phyloP scores from a whole-genome alignment of 805 yeast species.

The Saturnispora ahearnii region DNA sequence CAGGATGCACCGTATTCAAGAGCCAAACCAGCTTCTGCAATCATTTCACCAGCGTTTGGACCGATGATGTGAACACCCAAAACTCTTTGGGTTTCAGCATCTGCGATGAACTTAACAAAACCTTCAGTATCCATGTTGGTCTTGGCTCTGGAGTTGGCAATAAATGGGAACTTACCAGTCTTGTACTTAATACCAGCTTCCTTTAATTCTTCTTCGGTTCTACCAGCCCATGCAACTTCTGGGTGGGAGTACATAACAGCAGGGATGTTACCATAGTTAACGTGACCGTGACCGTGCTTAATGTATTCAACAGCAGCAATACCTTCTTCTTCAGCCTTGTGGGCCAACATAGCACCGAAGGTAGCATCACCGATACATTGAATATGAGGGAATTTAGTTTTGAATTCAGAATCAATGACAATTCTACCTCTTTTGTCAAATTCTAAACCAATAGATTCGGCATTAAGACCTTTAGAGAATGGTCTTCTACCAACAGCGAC shows the following conservation, averaged over 20 bases:
- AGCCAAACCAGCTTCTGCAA: slow-evolving; percentile 97
- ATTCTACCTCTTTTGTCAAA: slow-evolving; percentile 87
- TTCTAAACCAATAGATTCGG: slow-evolving; percentile 85
- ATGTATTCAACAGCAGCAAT: slow-evolving; percentile 96
- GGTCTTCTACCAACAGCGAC: slow-evolving; percentile 99
- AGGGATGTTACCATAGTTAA: slow-evolving; percentile 95
- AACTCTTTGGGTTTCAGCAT: slow-evolving; percentile 93
- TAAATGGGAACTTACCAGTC: slow-evolving; percentile 96
- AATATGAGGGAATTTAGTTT: slow-evolving; percentile 86
- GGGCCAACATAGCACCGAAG: slow-evolving; percentile 98
- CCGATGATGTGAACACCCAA: slow-evolving; percentile 97
- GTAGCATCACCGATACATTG: slow-evolving; percentile 98
- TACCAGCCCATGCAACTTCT: slow-evolving; percentile 99
- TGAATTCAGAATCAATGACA: slow-evolving; percentile 88
- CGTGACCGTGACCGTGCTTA: slow-evolving; percentile 93
- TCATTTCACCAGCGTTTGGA: slow-evolving; percentile 99
- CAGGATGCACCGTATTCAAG: slow-evolving; percentile 98
- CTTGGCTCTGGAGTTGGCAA: slow-evolving; percentile 99
- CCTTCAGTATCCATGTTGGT: slow-evolving; percentile 97
- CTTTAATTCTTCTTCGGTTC: slow-evolving; percentile 49
- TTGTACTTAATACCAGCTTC: slow-evolving; percentile 86
- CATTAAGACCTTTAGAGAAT: slow-evolving; percentile 78
- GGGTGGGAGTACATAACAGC: slow-evolving; percentile 99
- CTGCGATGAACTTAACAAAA: slow-evolving; percentile 90
- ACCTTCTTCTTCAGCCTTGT: slow-evolving; percentile 99